Evolutionary conservation across 768 basidiomycete genomes (phyloP), one percentile per base, ranked within the genome.

Genomic region (Boletus sp.): DNA sequence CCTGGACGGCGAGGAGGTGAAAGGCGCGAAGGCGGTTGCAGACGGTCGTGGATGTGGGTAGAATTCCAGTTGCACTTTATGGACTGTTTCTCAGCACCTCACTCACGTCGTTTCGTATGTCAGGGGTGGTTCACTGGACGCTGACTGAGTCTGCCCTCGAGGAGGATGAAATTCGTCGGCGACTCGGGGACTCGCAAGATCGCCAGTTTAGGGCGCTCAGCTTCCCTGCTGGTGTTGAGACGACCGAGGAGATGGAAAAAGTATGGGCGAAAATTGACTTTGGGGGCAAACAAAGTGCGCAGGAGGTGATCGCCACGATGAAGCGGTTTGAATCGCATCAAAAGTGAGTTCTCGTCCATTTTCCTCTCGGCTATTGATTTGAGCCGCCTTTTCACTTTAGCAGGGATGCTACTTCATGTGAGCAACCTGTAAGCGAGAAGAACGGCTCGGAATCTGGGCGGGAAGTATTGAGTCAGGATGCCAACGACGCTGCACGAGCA

Each of bases 71-170:
- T 30, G 5, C 21, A 23, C 25, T n/a, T 3, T 11, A 14, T 2
- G 17, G 6, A 17, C 13, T 17, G 21, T 7, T 4, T 37, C 15
- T 37, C 25, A 17, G 23, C 4, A 23, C 32, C 15, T 43, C 6
- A 10, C 49, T 59, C 54, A 50, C 48, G 14, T 48, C 43, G 25
- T 25, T 50, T 19, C 25, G 7, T 33, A 10, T 53, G 40, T 39
- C 39, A 91, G 90, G 88, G 88, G 75, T 75, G 1, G 59, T 84
- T 21, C 76, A 80, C 13, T 93, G 85, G 76, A 73, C 75, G 35
- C 71, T 91, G 39, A 69, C 71, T 0, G 75, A 73, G 19, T 74
- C 79, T 7, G 65, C 56, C 8, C 60, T 68, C 13, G 65, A 64
- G 4, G 64, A 66, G 5, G 63, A 56, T 0, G 69, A 73, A 3